Evolutionary conservation across 148 eudicot species (phyloP).

Genomic region (Nepenthes mirabilis): DNA sequence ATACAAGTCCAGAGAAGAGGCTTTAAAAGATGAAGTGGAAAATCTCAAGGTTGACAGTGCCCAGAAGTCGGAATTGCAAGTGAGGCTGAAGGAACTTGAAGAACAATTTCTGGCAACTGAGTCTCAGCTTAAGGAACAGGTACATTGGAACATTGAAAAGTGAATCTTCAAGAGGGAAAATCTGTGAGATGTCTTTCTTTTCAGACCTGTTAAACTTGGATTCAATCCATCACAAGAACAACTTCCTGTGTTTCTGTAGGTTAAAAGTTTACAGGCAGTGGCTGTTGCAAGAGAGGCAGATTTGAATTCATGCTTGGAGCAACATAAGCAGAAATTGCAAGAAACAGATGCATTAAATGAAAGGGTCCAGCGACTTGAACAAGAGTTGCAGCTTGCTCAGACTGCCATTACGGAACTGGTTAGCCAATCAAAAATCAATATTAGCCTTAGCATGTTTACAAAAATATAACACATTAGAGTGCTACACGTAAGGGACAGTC

Average conservation of each 20-base stretch:
- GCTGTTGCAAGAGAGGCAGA: constrained; percentile 28
- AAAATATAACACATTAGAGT: too few species aligned
- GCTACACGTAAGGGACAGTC: too few species aligned
- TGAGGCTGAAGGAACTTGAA: constrained; percentile 45
- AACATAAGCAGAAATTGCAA: constrained; percentile 21
- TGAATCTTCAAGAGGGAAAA: background rate
- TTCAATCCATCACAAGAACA: background rate
- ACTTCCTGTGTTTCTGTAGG: constrained; percentile 7
- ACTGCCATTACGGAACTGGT: constrained; percentile 24
- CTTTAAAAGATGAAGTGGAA: constrained; percentile 33
- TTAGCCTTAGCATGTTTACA: too few species aligned
- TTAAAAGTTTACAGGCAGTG: constrained; percentile 16
- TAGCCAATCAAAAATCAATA: constrained; percentile 4
- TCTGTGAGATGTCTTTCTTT: background rate
- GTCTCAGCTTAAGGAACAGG: constrained; percentile 41
- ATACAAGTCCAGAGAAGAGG: constrained; percentile 26
- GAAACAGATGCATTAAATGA: constrained; percentile 16
- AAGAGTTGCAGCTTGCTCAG: constrained; percentile 29
- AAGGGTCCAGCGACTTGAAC: constrained; percentile 20
- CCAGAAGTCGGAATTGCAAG: constrained; percentile 34
- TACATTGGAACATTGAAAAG: constrained; percentile 6
- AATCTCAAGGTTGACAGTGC: constrained; percentile 25
- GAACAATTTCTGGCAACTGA: constrained; percentile 33
- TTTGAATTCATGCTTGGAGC: constrained; percentile 22
- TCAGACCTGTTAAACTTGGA: background rate